A percentile compares a stretch with the other conserved stretches of the same genome.
Evolutionary conservation across 331 rosid species (phyloP).

Genomic region (Saraca asoca): DNA sequence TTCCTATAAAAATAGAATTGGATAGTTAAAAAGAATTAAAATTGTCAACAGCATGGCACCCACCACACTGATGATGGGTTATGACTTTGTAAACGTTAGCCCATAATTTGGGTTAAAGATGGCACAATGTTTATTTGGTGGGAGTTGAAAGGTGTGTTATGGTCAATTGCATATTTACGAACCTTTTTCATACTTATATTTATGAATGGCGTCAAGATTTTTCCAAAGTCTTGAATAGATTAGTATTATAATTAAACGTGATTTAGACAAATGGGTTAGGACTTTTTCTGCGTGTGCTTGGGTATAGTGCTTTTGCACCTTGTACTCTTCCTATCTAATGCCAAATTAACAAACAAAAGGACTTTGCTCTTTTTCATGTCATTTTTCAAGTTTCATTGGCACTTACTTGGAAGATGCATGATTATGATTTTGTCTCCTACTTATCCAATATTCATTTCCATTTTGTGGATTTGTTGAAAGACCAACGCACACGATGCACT

Average conservation of each 20-base stretch:
- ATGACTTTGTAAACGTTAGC: constrained; percentile 24
- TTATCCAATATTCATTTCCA: background rate
- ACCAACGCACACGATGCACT: background rate
- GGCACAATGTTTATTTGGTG: constrained; percentile 2
- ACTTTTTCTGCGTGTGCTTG: no score
- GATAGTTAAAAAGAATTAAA: background rate
- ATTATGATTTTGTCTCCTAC: background rate
- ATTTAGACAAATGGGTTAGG: no score
- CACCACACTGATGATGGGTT: constrained; percentile 21
- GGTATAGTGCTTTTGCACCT: no score
- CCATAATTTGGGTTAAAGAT: constrained; percentile 9
- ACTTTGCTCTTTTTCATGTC: background rate
- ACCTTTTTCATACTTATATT: background rate
- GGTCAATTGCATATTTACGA: constrained; percentile 10
- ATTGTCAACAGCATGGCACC: background rate
- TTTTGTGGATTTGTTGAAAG: constrained; percentile 23
- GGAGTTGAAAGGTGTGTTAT: constrained; percentile 11
- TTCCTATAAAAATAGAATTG: no score
- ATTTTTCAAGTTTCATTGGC: background rate
- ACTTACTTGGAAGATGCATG: constrained; percentile 29
- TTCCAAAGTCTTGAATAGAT: background rate
- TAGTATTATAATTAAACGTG: no score
- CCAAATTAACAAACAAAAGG: no score
- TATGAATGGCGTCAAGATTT: background rate
- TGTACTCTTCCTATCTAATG: no score